phyloP scores from a whole-genome alignment of 2,329 filamentous ascomycete genomes.

The Magnaporthiopsis incrustans region DNA sequence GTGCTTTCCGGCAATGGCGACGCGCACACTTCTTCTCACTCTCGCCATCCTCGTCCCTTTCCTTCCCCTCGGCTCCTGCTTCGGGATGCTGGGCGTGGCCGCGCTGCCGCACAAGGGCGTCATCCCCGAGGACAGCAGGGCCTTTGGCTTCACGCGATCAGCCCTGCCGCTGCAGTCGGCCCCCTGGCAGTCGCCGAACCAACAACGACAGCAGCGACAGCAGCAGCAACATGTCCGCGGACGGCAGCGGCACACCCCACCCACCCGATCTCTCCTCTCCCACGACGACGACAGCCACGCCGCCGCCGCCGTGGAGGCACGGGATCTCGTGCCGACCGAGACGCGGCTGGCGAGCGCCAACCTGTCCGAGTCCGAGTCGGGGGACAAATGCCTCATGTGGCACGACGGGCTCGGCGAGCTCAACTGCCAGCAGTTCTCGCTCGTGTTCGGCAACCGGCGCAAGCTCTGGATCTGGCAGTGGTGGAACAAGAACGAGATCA shows the following conservation, averaged over 20 bases:
- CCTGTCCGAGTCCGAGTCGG: neutral
- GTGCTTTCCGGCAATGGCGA: neutral
- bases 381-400: neutral
- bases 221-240: neutral
- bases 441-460: neutral
- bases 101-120: neutral
- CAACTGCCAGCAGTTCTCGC: neutral
- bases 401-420: neutral
- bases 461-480: neutral
- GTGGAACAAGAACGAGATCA: slow-evolving; percentile 1
- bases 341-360: neutral
- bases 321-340: neutral
- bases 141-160: slow-evolving; percentile 6
- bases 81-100: neutral
- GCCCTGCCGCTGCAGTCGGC: slow-evolving; percentile 1
- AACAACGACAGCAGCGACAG: too few species aligned
- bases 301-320: neutral
- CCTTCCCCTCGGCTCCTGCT: neutral
- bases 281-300: neutral
- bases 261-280: neutral
- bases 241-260: neutral
- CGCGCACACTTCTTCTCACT: neutral
- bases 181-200: neutral
- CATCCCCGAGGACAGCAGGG: slow-evolving; percentile 1
- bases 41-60: neutral